A percentile compares a stretch with the other conserved stretches of the same genome.
These are phyloP conservation scores for Gaeumannomyces sp. DNA, from an alignment of 2,329 filamentous ascomycete genomes.

Conservation along the genomic window DNA sequence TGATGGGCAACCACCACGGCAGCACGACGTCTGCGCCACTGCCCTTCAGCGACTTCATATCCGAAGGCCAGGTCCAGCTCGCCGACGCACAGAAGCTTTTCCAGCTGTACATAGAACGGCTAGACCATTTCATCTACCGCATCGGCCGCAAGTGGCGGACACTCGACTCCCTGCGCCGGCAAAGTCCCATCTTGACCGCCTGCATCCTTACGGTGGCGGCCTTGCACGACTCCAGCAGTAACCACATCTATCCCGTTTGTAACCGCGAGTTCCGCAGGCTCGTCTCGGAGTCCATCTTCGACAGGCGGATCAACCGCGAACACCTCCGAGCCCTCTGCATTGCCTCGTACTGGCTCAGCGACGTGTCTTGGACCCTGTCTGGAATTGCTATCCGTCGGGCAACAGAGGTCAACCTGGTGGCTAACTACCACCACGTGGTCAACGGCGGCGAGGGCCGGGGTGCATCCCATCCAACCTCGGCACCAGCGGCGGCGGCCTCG, in stretches of 20 bases:
- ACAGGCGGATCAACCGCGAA: constrained; percentile 33
- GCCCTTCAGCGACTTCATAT: constrained; percentile 26
- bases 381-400: constrained; percentile 46
- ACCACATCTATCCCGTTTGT: constrained; percentile 45
- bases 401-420: constrained; percentile 39
- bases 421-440: constrained; percentile 34
- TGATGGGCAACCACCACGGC: not conserved
- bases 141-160: constrained; percentile 44
- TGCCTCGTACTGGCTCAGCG: constrained; percentile 56
- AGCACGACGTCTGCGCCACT: not conserved
- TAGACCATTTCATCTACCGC: constrained; percentile 45
- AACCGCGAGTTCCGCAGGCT: constrained; percentile 49
- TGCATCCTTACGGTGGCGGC: constrained; percentile 52
- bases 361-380: constrained; percentile 56
- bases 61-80: constrained; percentile 34
- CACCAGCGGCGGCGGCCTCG: not conserved
- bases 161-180: constrained; percentile 44
- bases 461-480: not conserved
- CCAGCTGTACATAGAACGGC: constrained; percentile 40
- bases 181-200: constrained; percentile 48
- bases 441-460: constrained; percentile 19
- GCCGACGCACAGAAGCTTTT: constrained; percentile 46
- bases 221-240: constrained; percentile 47
- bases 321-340: constrained; percentile 54
- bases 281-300: constrained; percentile 33